phyloP scores from a whole-genome alignment of 2,329 filamentous ascomycete species.

The Alternaria infectoria region DNA sequence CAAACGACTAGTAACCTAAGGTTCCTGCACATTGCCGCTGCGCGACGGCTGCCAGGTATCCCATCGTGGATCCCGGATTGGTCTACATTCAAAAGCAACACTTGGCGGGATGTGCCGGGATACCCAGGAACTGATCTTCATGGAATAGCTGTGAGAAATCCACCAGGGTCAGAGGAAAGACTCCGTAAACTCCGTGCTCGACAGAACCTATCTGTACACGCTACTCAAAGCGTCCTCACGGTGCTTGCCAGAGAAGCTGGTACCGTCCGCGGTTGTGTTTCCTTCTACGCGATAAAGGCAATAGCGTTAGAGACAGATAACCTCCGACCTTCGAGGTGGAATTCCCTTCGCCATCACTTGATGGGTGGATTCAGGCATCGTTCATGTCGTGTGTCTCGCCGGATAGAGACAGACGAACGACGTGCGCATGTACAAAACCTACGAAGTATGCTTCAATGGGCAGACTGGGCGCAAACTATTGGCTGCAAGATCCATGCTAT shows the following conservation, averaged over 20 bases:
- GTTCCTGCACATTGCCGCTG: not conserved
- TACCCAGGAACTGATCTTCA: not conserved
- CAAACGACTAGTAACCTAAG: not conserved
- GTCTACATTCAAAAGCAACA: not conserved
- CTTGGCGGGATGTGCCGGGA: not conserved
- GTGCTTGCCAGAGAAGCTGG: not conserved
- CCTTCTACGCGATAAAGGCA: accelerated
- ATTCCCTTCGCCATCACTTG: too few species aligned
- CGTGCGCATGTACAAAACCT: not conserved
- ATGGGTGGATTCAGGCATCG: too few species aligned
- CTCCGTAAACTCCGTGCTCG: not conserved
- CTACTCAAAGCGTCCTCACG: not conserved
- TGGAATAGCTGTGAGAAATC: not conserved
- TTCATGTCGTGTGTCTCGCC: too few species aligned
- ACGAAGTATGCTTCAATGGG: not conserved
- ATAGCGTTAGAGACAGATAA: not conserved
- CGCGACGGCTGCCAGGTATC: not conserved
- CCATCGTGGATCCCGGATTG: not conserved
- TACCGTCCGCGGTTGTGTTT: not conserved
- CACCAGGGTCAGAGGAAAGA: not conserved
- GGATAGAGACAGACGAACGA: not conserved
- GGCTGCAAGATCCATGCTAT: not conserved
- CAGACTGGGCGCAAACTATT: not conserved
- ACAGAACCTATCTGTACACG: not conserved
- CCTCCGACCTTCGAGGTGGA: too few species aligned